Evolutionary conservation across 371 early-diverging fungal genomes (phyloP).

Genomic region (Saksenaea vasiformis): DNA sequence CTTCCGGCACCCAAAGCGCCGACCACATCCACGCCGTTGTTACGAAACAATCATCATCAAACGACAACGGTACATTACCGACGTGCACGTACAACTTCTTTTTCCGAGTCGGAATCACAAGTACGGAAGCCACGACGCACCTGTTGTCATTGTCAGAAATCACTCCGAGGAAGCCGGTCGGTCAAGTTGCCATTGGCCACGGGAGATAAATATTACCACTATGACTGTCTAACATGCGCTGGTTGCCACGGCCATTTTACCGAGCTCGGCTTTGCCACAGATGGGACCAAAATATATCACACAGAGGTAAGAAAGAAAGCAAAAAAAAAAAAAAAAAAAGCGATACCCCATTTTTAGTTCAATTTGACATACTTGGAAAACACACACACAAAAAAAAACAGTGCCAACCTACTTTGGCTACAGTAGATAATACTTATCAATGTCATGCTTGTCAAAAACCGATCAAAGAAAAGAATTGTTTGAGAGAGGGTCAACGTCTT

Average conservation of each 20-base stretch:
- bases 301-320: conserved; percentile 26
- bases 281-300: conserved; percentile 52
- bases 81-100: not conserved
- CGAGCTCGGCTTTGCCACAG: conserved; percentile 56
- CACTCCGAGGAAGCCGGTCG: conserved; percentile 19
- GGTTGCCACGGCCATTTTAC: conserved; percentile 68
- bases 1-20: conserved; percentile 3
- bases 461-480: conserved; percentile 53
- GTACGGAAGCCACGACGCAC: not conserved
- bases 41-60: not conserved
- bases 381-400: too few species aligned
- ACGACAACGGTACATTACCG: not conserved
- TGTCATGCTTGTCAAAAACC: conserved; percentile 51
- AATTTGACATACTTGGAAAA: not conserved
- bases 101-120: not conserved
- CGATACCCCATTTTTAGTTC: not conserved
- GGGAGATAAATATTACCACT: conserved; percentile 50
- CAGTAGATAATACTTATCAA: not conserved
- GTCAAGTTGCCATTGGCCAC: conserved; percentile 15
- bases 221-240: conserved; percentile 70
- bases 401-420: not conserved
- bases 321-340: conserved; percentile 3
- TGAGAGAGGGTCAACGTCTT: conserved; percentile 50
- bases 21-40: not conserved
- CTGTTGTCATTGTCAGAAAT: conserved; percentile 23